phyloP scores from a whole-genome alignment of 768 basidiomycete genomes.

The Mycena chlorophos region DNA sequence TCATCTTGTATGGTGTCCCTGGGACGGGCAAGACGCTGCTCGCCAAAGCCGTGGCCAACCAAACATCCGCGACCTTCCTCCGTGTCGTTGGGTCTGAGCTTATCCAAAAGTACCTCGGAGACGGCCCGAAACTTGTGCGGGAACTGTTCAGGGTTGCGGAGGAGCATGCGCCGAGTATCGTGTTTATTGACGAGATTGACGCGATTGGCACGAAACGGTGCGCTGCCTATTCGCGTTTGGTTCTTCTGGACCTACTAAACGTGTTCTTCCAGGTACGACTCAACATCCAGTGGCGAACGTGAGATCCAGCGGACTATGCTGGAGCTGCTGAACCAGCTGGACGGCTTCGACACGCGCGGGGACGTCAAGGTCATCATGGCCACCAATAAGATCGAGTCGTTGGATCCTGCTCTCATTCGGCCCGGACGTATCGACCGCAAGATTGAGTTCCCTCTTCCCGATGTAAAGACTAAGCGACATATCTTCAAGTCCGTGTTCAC shows the following conservation, averaged over 20 bases:
- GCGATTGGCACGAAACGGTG: constrained; percentile 97
- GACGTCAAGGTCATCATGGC: constrained; percentile 99
- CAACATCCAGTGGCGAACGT: constrained; percentile 96
- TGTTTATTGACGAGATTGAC: constrained; percentile 99
- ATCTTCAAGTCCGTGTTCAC: constrained; percentile 74
- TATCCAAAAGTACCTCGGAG: constrained; percentile 99
- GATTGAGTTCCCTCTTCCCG: constrained; percentile 97
- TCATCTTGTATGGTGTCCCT: constrained; percentile 97
- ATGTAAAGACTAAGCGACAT: constrained; percentile 98
- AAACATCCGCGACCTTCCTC: constrained; percentile 96
- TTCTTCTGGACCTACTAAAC: constrained; percentile 9
- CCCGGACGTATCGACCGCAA: constrained; percentile 99
- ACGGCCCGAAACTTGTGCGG: constrained; percentile 96
- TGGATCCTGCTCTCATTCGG: constrained; percentile 97
- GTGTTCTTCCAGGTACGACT: constrained; percentile 74
- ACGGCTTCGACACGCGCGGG: constrained; percentile 99
- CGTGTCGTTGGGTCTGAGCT: constrained; percentile 97
- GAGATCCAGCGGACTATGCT: constrained; percentile 99
- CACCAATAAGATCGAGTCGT: constrained; percentile 94
- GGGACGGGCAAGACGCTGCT: constrained; percentile 98
- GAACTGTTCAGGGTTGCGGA: constrained; percentile 97
- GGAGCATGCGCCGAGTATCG: constrained; percentile 97
- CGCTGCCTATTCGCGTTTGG: constrained; percentile 21
- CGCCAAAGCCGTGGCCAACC: constrained; percentile 96
- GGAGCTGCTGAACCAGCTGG: constrained; percentile 96